Base-by-base conservation (phyloP, 148 eudicot genomes). In the Vaccinium macrocarpon region DNA sequence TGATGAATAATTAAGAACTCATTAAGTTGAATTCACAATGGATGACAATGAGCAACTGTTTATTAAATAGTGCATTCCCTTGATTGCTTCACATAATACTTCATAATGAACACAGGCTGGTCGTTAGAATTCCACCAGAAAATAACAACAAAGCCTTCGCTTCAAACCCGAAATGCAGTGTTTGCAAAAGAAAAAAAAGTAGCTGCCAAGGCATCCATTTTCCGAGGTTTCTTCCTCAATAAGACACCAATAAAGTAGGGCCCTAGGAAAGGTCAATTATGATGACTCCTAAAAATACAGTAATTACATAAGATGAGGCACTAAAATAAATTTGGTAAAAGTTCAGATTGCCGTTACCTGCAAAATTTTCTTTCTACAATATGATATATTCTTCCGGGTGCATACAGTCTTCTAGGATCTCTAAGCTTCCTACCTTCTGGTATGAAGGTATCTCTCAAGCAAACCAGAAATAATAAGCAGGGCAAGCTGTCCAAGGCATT, bases 311-410 rank as follows among this genome's bases (percentile, higher is more conserved):
- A 12, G 29, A 32, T 42, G 73, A 19, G 35, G 82, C 38, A 75
- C 48, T 46, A 66, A 18, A 57, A 57, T 76, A 85, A 81, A 59
- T 64, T 52, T 32, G 21, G 76, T 42, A 35, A 70, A 18, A 50
- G 72, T 52, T 25, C 46, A 79, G 21, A 9, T 14, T 81, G 46
- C 25, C 29, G 32, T 88, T 89, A 95, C 97, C 97, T 92, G 94
- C 98, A 97, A 88, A 93, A 93, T 83, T 93, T 95, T 86, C 99
- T 92, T 87, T 97, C 98, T 68, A 97, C 99, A 72, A 97, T 93
- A 86, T 97, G 99, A 87, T 93, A 97, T 88, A 97, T 88, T 83
- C 98, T 90, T 50, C 99, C 99, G 73, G 99, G 99, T 81, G 98
- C 98, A 90, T 95, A 95, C 25, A 95, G 84, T 84, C 98, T 86